phyloP scores from a whole-genome alignment of 2,329 filamentous ascomycete species.

The Atkinsonella hypoxylon region DNA sequence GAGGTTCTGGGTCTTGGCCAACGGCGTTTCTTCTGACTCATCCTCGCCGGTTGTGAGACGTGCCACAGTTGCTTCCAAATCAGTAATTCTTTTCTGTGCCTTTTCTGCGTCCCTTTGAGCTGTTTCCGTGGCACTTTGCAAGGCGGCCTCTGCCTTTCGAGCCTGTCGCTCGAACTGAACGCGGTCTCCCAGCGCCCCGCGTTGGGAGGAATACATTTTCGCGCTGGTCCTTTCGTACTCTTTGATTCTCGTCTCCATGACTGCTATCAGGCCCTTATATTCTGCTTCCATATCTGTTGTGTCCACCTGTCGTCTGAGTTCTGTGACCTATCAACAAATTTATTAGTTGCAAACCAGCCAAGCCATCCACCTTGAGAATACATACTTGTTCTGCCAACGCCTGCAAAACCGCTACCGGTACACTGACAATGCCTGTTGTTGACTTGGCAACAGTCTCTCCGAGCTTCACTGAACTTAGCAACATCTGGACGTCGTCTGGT shows the following conservation, averaged over 20 bases:
- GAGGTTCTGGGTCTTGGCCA: conserved; percentile 18
- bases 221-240: conserved; percentile 32
- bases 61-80: conserved; percentile 23
- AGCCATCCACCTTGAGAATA: neutral
- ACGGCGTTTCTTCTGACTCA: conserved; percentile 13
- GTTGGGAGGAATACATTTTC: conserved; percentile 33
- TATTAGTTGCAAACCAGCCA: neutral
- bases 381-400: conserved; percentile 26
- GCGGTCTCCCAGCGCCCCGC: conserved; percentile 39
- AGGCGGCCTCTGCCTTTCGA: conserved; percentile 23
- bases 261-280: conserved; percentile 29
- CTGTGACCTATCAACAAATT: conserved; percentile 14
- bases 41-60: conserved; percentile 17
- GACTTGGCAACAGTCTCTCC: conserved; percentile 7
- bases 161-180: conserved; percentile 34
- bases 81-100: conserved; percentile 22
- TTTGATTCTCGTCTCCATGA: conserved; percentile 32
- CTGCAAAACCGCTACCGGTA: conserved; percentile 26
- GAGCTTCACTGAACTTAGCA: conserved; percentile 15
- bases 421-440: conserved; percentile 13
- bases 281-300: conserved; percentile 20
- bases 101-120: conserved; percentile 24
- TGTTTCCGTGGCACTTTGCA: conserved; percentile 16
- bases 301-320: conserved; percentile 16
- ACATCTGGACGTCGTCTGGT: conserved; percentile 18